A percentile compares a stretch with the other conserved stretches of the same genome.
These are phyloP conservation scores for Neoboletus magnificus DNA, from an alignment of 768 basidiomycete species.

Conservation along the genomic window DNA sequence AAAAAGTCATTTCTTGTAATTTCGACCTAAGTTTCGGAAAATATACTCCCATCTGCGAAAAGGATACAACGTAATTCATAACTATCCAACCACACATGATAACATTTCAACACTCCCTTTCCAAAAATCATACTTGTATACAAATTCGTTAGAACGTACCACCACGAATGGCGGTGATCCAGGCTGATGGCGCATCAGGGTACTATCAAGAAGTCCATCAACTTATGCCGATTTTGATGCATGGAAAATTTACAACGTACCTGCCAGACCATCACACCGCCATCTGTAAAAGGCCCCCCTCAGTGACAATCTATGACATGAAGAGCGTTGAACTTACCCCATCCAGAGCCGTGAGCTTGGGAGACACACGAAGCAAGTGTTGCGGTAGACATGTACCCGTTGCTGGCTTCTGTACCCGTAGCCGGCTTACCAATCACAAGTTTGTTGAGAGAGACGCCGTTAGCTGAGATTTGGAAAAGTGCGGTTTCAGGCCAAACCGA, in stretches of 20 bases:
- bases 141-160: not conserved
- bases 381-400: slow-evolving; percentile 52
- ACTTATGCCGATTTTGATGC: not conserved
- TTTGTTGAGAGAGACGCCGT: slow-evolving; percentile 58
- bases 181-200: slow-evolving; percentile 35
- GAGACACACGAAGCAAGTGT: slow-evolving; percentile 56
- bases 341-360: slow-evolving; percentile 39
- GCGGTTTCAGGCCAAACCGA: slow-evolving; percentile 39
- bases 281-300: slow-evolving; percentile 26
- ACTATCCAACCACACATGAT: not conserved
- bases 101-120: not conserved
- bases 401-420: slow-evolving; percentile 44
- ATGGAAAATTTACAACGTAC: slow-evolving; percentile 13
- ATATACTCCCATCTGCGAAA: not conserved
- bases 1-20: not conserved
- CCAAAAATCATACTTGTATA: not conserved
- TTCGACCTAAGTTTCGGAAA: not conserved
- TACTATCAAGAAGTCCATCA: slow-evolving; percentile 18
- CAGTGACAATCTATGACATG: not conserved
- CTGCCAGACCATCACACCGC: slow-evolving; percentile 40
- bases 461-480: slow-evolving; percentile 47
- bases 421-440: slow-evolving; percentile 78
- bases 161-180: slow-evolving; percentile 31
- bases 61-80: not conserved
- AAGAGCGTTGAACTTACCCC: slow-evolving; percentile 6